Percentiles rank a stretch among this genome's conserved stretches.
These are phyloP conservation scores for Pouteria glomerata DNA, from an alignment of 148 eudicot genomes.

Conservation along the genomic window DNA sequence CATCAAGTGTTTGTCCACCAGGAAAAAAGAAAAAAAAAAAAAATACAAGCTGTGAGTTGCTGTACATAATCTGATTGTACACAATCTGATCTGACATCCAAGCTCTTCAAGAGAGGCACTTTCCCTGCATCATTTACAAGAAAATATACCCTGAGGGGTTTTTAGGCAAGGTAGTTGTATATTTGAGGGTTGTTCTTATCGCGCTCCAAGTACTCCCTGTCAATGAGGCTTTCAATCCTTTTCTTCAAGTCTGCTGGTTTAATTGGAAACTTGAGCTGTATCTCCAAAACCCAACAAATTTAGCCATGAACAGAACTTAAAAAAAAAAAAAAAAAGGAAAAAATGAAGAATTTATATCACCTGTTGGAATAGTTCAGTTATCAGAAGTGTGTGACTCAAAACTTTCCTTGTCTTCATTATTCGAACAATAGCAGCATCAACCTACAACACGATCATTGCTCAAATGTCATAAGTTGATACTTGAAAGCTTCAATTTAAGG, in stretches of 20 bases:
- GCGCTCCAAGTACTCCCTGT: conserved; percentile 89
- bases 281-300: conserved; percentile 12
- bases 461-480: neutral
- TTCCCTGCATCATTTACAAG: conserved; percentile 17
- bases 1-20: too few relatives aligned
- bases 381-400: conserved; percentile 88
- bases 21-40: too few relatives aligned
- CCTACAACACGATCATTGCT: conserved; percentile 31
- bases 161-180: conserved; percentile 88
- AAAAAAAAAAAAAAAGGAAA: neutral
- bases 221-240: conserved; percentile 94
- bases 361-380: conserved; percentile 98
- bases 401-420: conserved; percentile 98
- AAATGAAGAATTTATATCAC: conserved; percentile 20
- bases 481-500: conserved; percentile 2
- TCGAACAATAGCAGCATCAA: conserved; percentile 99
- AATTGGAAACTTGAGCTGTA: conserved; percentile 94
- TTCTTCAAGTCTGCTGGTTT: conserved; percentile 97
- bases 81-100: neutral
- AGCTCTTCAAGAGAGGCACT: conserved; percentile 1
- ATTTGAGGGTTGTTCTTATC: conserved; percentile 96
- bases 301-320: neutral
- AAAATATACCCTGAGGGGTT: neutral
- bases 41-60: conserved; percentile 15
- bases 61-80: conserved; percentile 31